These are phyloP conservation scores for Nectriaceae sp. DNA, from an alignment of 2,329 filamentous ascomycete genomes.

Conservation along the genomic window DNA sequence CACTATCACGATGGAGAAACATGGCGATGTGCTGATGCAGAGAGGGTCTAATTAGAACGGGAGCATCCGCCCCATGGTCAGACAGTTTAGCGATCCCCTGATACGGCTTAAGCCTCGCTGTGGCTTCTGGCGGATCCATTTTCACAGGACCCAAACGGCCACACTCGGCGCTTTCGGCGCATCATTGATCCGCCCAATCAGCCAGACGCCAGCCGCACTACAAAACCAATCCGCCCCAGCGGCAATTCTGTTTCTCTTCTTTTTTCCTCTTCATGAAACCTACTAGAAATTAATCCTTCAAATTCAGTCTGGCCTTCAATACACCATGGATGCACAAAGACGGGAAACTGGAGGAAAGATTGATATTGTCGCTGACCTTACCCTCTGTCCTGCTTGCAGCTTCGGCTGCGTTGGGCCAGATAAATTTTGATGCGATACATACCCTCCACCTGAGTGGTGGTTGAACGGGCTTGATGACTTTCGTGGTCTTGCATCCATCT, in stretches of 20 bases:
- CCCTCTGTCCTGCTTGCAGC: slow-evolving; percentile 45
- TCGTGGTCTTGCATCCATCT: too few species aligned
- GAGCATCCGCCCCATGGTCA: too few species aligned
- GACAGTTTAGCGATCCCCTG: too few species aligned
- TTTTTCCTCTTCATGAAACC: slow-evolving; percentile 38
- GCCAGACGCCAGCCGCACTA: slow-evolving; percentile 10
- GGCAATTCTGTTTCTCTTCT: slow-evolving; percentile 17
- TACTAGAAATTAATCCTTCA: slow-evolving; percentile 55
- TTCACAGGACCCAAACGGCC: too few species aligned
- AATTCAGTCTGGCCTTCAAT: slow-evolving; percentile 70
- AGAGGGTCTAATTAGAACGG: too few species aligned
- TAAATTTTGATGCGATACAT: slow-evolving; percentile 40
- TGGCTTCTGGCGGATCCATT: too few species aligned
- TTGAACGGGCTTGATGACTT: too few species aligned
- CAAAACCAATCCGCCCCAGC: slow-evolving; percentile 16
- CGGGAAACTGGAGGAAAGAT: slow-evolving; percentile 75
- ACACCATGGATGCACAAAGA: slow-evolving; percentile 57
- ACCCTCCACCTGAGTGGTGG: too few species aligned
- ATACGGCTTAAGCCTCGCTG: too few species aligned
- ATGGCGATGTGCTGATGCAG: too few species aligned
- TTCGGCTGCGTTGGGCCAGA: slow-evolving; percentile 36
- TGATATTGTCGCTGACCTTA: slow-evolving; percentile 48
- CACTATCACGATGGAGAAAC: too few species aligned
- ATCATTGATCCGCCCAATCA: slow-evolving; percentile 30
- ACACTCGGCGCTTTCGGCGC: too few species aligned